Evolutionary conservation across 352 stramenopile genomes (phyloP), one percentile per base, ranked within the genome.

Genomic region (Phytophthora fragariaefolia): DNA sequence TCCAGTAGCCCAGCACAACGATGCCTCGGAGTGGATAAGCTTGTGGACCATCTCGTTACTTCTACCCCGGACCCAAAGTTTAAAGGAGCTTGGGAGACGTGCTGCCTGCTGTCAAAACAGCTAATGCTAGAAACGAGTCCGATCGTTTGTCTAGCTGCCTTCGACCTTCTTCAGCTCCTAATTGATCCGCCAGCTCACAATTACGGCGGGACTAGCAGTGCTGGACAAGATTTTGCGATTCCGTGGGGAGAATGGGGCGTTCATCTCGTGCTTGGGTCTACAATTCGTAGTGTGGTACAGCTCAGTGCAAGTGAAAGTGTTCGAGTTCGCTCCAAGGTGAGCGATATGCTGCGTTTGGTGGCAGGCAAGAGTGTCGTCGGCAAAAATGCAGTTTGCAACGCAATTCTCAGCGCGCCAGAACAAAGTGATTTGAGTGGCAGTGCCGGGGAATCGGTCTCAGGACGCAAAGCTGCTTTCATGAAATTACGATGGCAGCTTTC

Each of bases 161-260:
- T 90, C 9, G 71, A 90, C 7, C 42, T 95, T 8, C 69, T 95
- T 0, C 69, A 75, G n/a, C 22, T 91, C 2, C 61, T 95, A 4
- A 73, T 80, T 4, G 76, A 89, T 7, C 79, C 85, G 5, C 80
- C 77, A 6, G 50, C n/a, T 15, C 51, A 34, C 18, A 69, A 36
- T 2, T 62, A 47, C 15, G 42, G 42, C 5, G 55, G 60, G 1
- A n/a, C 54, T 0, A 43, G 51, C 8, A 43, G 53, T 27, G 30
- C 9, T 40, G 54, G 26, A 24, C 8, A 58, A 15, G 75, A 77
- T 32, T 92, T 83, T 50, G 76, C 74, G 1, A 90, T 93, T 50
- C 86, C 86, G 4, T 95, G 86, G 86, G 78, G 76, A 0, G 86
- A 95, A 24, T 95, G 86, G 86, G 86, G 86, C 0, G 84, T 93